Base-by-base conservation (phyloP, 2,329 filamentous ascomycete species). In the Penicillium sp. region DNA sequence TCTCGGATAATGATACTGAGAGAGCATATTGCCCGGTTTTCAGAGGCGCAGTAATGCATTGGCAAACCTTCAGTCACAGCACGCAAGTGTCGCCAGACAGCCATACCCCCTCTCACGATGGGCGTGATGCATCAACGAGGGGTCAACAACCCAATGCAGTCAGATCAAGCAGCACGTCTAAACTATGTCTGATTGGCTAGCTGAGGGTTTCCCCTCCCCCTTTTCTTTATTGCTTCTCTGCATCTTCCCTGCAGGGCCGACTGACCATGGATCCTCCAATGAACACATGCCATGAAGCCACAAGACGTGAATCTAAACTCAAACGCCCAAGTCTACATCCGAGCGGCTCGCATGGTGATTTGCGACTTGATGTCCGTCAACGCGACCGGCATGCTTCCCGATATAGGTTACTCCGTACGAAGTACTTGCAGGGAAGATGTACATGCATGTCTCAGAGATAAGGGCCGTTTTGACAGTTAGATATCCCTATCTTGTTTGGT, bases 211-310 rank as follows among this genome's bases (percentile, higher is more conserved):
- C 4, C n/a, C 22, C 26, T 19, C 17, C n/a, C 13, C 29, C 13
- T 32, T 33, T 40, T 49, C 42, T 13, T 24, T 40, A 3, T 10
- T 45, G 29, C 43, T 50, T 50, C 48, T 47, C 31, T 47, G 32
- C 37, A 32, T 47, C 19, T 47, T 47, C 48, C 37, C 21, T 50
- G 48, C 48, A 50, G 32, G 29, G 15, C 29, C 15, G 24, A 42
- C 22, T 32, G 43, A 32, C 37, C 21, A 28, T 10, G 29, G 0
- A 6, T 3, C 13, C 22, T 41, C 48, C 37, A 32, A 42, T 47
- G n/a, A 37, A 29, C 3, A 19, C 12, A 6, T 15, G 15, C 10
- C 26, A 40, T 42, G 24, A 5, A 42, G 19, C 24, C 48, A 47
- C 37, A 13, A 10, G 15, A 19, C 21, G 3, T 32, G 13, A 6